Evolutionary conservation across 768 basidiomycete genomes (phyloP), one percentile per base, ranked within the genome.

Genomic region (Hericium rajendrae): DNA sequence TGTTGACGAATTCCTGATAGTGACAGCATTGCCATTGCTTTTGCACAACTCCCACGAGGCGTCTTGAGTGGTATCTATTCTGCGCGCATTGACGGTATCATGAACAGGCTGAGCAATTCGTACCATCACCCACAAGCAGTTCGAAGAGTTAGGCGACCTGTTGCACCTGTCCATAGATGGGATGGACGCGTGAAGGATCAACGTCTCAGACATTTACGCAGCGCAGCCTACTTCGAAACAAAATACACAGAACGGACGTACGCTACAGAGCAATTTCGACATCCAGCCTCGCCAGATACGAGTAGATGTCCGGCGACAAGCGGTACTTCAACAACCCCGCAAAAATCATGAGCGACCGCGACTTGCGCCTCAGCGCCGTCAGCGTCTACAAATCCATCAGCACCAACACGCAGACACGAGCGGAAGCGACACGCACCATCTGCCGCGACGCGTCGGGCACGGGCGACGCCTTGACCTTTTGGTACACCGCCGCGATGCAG

Each of bases 261-360:
- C 5, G n/a, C 20, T 46, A 90, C 65, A 91, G 74, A 20, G 88
- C 86, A 62, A 91, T 88, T 71, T 91, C 90, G 1, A 94, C 91
- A 62, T 94, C 91, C 61, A 91, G 66, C 57, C 90, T 76, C 12
- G 90, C 88, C 55, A 95, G 75, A 69, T 94, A 91, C 37, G 86
- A 86, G 72, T 94, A 93, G 59, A 93, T 85, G 67, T 95, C 91
- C 20, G 88, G 84, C 37, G 88, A 88, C 83, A 97, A 85, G 59
- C 92, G 81, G 69, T 94, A 94, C 64, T 90, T 87, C 56, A 94
- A 73, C 60, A 91, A 85, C 24, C 88, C 88, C 32, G 88, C 91
- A 71, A 92, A 97, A 57, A 91, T 80, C 80, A 94, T 91, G 57
- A 95, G 67, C 6, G 89, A 85, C 56, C 92, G 76, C 56, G 91